phyloP scores from a whole-genome alignment of 2,329 filamentous ascomycete species.

The Colletotrichum sp. region DNA sequence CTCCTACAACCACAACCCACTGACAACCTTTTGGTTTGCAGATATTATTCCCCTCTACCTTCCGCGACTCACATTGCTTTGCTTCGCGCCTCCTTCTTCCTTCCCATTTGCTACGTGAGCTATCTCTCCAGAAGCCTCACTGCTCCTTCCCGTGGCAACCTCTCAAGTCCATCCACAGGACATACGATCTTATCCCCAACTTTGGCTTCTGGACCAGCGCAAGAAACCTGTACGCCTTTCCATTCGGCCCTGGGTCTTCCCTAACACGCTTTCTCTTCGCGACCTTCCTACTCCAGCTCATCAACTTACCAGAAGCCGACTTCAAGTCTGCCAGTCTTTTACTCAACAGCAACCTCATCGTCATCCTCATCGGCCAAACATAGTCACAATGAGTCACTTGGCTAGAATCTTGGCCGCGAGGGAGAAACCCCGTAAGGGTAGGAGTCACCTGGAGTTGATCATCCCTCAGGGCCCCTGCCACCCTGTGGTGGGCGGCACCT shows the following conservation, averaged over 20 bases:
- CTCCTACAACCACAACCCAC: not conserved
- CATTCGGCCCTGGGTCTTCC: not conserved
- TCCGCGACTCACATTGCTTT: not conserved
- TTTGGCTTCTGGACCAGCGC: not conserved
- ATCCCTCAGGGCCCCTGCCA: not conserved
- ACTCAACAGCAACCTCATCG: not conserved
- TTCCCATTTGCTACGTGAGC: not conserved
- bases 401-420: not conserved
- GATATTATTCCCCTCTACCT: not conserved
- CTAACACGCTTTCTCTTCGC: not conserved
- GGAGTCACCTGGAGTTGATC: not conserved
- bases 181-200: not conserved
- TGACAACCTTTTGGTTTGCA: not conserved
- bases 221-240: not conserved
- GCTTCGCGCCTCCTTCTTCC: not conserved
- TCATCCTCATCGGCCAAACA: not conserved
- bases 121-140: not conserved
- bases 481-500: not conserved
- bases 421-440: too few species aligned
- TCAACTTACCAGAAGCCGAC: not conserved
- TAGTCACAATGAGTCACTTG: not conserved
- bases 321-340: not conserved
- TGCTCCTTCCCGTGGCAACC: not conserved
- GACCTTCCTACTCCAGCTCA: not conserved
- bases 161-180: not conserved